Evolutionary conservation across 768 basidiomycete species (phyloP), one percentile per base, ranked within the genome.

Genomic region (Podaxis rugospora): DNA sequence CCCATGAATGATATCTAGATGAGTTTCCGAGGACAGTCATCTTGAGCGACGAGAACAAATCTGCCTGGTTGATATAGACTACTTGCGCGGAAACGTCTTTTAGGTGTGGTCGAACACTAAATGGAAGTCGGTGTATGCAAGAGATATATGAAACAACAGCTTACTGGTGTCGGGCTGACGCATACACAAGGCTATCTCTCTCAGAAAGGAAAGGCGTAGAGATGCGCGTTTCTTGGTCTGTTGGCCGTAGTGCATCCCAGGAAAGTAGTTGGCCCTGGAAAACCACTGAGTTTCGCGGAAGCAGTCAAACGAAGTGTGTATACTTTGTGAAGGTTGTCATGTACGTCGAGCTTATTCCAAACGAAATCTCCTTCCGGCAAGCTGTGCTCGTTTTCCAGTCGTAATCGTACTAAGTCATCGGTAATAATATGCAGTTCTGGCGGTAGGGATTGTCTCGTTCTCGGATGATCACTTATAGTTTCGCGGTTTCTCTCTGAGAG

Each of bases 131-230:
- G 63, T 55, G 59, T 49, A 40, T 46, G 23, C 21, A 37, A 18
- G n/a, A 55, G 42, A 25, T 5, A 56, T 13, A 50, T 37, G 37
- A 59, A 42, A 16, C 51, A 58, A 35, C 21, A 23, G 72, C 85
- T 73, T 65, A 90, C 90, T 82, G 74, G 61, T 86, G 76, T 69
- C 82, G 78, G n/a, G 84, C 81, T 7, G 84, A 79, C 5, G 83
- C 78, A 60, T 83, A 84, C 4, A 83, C 70, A 9, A 74, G 64
- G 42, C 71, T 67, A 57, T 81, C 75, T 69, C 91, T 89, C 68
- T 92, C 89, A 4, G 90, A 88, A 23, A 93, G 71, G 66, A 92
- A 88, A 0, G 86, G 76, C 0, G 84, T 80, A 0, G 76, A 72
- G 16, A 72, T 69, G 9, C 76, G 68, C 11, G 63, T 62, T 3